Evolutionary conservation across 768 basidiomycete species (phyloP).

Genomic region (Suillus tomentosus): DNA sequence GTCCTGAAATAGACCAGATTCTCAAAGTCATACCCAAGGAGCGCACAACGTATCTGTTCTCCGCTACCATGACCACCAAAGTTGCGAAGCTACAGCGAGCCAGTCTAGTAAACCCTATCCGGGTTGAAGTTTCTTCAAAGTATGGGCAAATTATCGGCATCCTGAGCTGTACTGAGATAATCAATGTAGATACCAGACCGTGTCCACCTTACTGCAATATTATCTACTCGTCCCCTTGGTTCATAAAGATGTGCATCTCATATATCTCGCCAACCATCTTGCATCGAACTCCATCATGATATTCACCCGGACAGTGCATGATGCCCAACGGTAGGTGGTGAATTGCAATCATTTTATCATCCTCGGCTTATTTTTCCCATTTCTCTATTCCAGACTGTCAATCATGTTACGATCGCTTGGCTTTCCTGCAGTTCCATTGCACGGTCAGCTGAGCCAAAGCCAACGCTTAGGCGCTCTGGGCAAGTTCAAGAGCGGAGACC

Average conservation of each 20-base stretch:
- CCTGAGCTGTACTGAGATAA: constrained; percentile 3
- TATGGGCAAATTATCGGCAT: constrained; percentile 38
- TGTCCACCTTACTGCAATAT: constrained; percentile 92
- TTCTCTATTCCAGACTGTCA: constrained; percentile 55
- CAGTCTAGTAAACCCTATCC: constrained; percentile 89
- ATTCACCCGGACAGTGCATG: constrained; percentile 94
- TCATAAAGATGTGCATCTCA: constrained; percentile 89
- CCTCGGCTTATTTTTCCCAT: constrained; percentile 3
- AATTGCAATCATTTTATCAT: not conserved
- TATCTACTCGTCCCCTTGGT: constrained; percentile 91
- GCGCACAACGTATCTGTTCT: constrained; percentile 93
- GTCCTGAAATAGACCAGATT: constrained; percentile 93
- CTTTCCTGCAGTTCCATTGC: constrained; percentile 93
- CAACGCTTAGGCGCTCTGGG: constrained; percentile 89
- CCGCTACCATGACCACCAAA: constrained; percentile 99
- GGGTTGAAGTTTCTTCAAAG: constrained; percentile 93
- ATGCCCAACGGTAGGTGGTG: constrained; percentile 71
- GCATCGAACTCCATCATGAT: constrained; percentile 94
- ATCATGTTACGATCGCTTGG: constrained; percentile 89
- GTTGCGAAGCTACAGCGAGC: constrained; percentile 95
- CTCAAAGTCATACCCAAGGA: constrained; percentile 94
- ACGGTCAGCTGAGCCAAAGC: constrained; percentile 93
- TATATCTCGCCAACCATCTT: constrained; percentile 86
- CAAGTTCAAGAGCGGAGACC: constrained; percentile 95
- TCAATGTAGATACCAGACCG: constrained; percentile 85